Base-by-base conservation (phyloP, 306 rosid species). In the Echinosophora koreensis region DNA sequence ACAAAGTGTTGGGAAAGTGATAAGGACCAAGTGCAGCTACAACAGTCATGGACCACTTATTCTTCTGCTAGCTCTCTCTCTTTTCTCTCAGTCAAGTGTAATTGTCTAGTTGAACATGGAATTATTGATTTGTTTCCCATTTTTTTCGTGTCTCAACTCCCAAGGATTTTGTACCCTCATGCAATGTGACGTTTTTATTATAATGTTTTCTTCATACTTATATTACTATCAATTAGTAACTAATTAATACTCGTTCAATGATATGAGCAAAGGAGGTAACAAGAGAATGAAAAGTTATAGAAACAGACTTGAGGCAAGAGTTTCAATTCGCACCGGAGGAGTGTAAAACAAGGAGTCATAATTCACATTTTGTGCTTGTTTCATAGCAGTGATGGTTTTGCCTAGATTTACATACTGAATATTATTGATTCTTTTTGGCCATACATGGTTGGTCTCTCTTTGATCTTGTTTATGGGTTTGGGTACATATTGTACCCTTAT, bases 21-120 rank as follows among this genome's bases (percentile, higher is more conserved):
- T 66, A 66, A 73, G 79, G 74, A 80, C 83, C 66, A 55, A 80
- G 79, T 65, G 75, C 79, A 73, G 57, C 55, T 47, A 8, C 76
- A 38, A 44, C 70, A 35, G 12, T 61, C 69, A n/a, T 68, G 80
- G 80, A 67, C 84, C 80, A 67, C 81, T 51, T 38, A 18, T 41
- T 15, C 55, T 71, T 58, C 38, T 70, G 5, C 17, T 6, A 35
- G 5, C 17, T 6, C 16, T 70, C 56, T 41, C 44, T 70, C 4
- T 18, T 71, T 17, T 4, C 27, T 71, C 50, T 50, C 71, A 34
- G 16, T 56, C 37, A 2, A 13, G 22, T 11, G 17, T 71, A 6
- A 67, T 12, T 66, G 71, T 66, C 71, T 6, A 5, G 9, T 4
- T 66, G 28, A 9, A 56, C 30, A 30, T 30, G 16, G 14, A 44